A percentile compares a stretch with the other conserved stretches of the same genome.
These are phyloP conservation scores for Skeletonema potamos DNA, from an alignment of 108 stramenopile species.

Conservation along the genomic window DNA sequence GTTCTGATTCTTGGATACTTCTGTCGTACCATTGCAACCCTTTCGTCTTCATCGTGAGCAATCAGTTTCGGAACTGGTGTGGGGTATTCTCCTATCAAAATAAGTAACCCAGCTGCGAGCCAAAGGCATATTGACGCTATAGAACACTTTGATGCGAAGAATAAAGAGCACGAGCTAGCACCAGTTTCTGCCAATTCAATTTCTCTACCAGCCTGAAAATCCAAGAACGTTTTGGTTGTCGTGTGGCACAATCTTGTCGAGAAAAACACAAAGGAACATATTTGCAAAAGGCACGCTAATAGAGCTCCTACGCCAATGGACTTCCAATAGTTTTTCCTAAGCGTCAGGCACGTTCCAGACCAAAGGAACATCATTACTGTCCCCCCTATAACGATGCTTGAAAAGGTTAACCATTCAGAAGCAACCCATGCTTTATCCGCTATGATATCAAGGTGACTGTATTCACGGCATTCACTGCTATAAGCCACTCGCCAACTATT, in stretches of 20 bases:
- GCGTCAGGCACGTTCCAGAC: slow-evolving; percentile 27
- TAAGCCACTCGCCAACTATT: slow-evolving; percentile 36
- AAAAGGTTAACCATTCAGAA: slow-evolving; percentile 27
- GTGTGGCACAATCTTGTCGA: slow-evolving; percentile 36
- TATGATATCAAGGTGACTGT: slow-evolving; percentile 1
- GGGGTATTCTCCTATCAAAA: slow-evolving; percentile 32
- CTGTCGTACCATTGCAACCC: slow-evolving; percentile 4
- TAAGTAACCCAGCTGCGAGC: slow-evolving; percentile 8
- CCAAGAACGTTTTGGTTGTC: slow-evolving; percentile 16
- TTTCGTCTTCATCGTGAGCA: slow-evolving; percentile 21
- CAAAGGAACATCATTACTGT: slow-evolving; percentile 38
- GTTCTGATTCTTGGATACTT: not conserved
- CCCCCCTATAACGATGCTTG: slow-evolving; percentile 30
- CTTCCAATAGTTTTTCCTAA: slow-evolving; percentile 25
- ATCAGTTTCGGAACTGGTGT: slow-evolving; percentile 36
- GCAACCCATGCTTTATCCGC: slow-evolving; percentile 32
- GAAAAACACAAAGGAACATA: slow-evolving; percentile 39
- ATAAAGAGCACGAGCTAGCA: slow-evolving; percentile 36
- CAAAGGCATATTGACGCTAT: slow-evolving; percentile 31
- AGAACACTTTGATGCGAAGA: slow-evolving; percentile 41
- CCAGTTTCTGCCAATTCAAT: not conserved
- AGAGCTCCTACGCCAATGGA: slow-evolving; percentile 18
- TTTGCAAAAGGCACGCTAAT: slow-evolving; percentile 17
- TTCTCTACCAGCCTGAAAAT: slow-evolving; percentile 18
- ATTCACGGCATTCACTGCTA: slow-evolving; percentile 20